phyloP scores from a whole-genome alignment of 352 stramenopile genomes.

The Halophytophthora polymorphica region DNA sequence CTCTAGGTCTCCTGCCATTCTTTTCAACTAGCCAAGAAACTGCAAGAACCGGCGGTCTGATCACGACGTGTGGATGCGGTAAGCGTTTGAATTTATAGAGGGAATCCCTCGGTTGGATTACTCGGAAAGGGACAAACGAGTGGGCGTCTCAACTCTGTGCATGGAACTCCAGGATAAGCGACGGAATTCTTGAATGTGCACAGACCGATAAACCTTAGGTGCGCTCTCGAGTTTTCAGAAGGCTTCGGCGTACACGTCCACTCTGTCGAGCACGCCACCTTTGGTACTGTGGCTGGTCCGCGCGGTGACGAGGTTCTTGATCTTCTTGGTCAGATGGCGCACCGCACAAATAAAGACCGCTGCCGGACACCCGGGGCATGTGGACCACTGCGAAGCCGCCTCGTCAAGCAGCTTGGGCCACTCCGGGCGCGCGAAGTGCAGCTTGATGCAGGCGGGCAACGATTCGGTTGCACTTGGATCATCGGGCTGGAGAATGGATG shows the following conservation, averaged over 20 bases:
- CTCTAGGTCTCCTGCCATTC: too few species aligned
- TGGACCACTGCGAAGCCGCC: background rate
- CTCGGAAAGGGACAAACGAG: too few species aligned
- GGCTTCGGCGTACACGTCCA: slow-evolving; percentile 29
- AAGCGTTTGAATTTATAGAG: too few species aligned
- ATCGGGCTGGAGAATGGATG: background rate
- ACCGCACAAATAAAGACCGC: slow-evolving; percentile 28
- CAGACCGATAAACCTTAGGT: too few species aligned
- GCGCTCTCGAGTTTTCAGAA: slow-evolving; percentile 16
- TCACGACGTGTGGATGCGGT: too few species aligned
- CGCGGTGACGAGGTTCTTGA: slow-evolving; percentile 23
- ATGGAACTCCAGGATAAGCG: too few species aligned
- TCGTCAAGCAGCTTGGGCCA: slow-evolving; percentile 7
- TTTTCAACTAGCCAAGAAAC: too few species aligned
- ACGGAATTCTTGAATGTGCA: too few species aligned
- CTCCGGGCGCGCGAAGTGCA: slow-evolving; percentile 10
- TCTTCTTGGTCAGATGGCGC: slow-evolving; percentile 10
- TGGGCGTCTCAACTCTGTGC: too few species aligned
- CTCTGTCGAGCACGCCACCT: background rate
- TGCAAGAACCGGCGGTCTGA: too few species aligned
- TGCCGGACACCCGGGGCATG: background rate
- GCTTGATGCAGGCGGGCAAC: background rate
- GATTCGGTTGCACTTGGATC: background rate
- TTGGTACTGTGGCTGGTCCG: too few species aligned
- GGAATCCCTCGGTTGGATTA: too few species aligned